phyloP scores from a whole-genome alignment of 2,329 filamentous ascomycete species.

The Hypoxylon sp. region DNA sequence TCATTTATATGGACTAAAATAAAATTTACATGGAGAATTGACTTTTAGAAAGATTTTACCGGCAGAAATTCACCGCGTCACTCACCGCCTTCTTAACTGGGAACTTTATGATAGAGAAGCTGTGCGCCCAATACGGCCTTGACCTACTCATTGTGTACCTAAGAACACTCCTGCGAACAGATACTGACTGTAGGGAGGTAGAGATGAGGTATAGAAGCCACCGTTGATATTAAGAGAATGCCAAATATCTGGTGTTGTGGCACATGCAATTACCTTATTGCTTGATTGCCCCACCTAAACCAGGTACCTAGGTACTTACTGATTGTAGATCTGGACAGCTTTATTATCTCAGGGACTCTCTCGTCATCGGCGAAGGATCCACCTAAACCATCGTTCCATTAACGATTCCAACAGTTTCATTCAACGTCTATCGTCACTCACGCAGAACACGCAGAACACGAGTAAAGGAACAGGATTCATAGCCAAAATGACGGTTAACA shows the following conservation, averaged over 20 bases:
- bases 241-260: neutral
- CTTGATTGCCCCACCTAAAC: neutral
- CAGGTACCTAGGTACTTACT: conserved; percentile 28
- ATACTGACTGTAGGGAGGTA: neutral
- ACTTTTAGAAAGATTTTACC: conserved; percentile 38
- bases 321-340: conserved; percentile 49
- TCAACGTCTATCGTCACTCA: conserved; percentile 20
- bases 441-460: neutral
- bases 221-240: neutral
- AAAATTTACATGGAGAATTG: conserved; percentile 35
- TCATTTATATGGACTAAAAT: conserved; percentile 15
- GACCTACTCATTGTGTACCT: neutral
- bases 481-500: conserved; percentile 64
- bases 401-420: conserved; percentile 22
- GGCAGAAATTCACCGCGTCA: conserved; percentile 51
- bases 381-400: conserved; percentile 24
- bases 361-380: conserved; percentile 32
- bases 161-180: neutral
- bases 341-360: conserved; percentile 46
- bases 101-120: neutral
- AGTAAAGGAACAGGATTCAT: neutral
- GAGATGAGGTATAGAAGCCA: neutral
- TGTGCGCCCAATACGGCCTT: neutral
- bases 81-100: conserved; percentile 42
- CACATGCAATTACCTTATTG: neutral